phyloP scores from a whole-genome alignment of 441 rosid species.

The Populus hybrid region DNA sequence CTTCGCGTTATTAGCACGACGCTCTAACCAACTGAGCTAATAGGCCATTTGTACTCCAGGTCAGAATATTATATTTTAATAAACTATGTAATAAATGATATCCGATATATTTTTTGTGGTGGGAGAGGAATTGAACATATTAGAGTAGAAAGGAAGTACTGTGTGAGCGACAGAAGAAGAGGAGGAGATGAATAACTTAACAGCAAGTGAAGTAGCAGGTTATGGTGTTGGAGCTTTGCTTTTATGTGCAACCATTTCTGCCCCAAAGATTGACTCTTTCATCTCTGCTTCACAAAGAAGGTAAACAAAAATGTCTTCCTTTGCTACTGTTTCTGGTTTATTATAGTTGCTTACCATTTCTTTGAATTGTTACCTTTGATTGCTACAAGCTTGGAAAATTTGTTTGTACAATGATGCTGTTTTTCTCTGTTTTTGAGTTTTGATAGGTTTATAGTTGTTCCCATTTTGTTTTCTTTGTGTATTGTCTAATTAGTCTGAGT shows the following conservation, averaged over 20 bases:
- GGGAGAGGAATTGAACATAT: too few relatives aligned
- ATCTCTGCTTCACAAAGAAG: slow-evolving; percentile 81
- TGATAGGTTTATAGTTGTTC: too few relatives aligned
- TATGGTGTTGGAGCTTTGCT: slow-evolving; percentile 26
- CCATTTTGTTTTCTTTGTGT: too few relatives aligned
- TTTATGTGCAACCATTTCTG: slow-evolving; percentile 63
- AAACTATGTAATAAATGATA: fast-evolving
- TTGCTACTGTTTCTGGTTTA: not conserved
- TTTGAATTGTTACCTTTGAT: too few relatives aligned
- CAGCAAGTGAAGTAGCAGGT: slow-evolving; percentile 74
- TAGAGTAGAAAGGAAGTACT: not conserved
- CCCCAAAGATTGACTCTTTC: slow-evolving; percentile 71
- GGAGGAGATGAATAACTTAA: slow-evolving; percentile 54
- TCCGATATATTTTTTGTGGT: too few relatives aligned
- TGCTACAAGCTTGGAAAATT: too few relatives aligned
- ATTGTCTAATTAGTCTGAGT: too few relatives aligned
- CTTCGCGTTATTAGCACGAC: slow-evolving; percentile 84
- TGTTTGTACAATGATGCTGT: too few relatives aligned
- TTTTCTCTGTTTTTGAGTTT: too few relatives aligned
- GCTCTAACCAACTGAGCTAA: slow-evolving; percentile 91
- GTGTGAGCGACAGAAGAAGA: not conserved
- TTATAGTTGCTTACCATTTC: too few relatives aligned
- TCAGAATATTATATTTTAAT: too few relatives aligned
- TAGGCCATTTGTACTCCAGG: slow-evolving; percentile 28
- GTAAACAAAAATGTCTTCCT: slow-evolving; percentile 20